Conservation (phyloP, 1,284 basidiomycete genomes). For the Macrocystidia cucumis region DNA sequence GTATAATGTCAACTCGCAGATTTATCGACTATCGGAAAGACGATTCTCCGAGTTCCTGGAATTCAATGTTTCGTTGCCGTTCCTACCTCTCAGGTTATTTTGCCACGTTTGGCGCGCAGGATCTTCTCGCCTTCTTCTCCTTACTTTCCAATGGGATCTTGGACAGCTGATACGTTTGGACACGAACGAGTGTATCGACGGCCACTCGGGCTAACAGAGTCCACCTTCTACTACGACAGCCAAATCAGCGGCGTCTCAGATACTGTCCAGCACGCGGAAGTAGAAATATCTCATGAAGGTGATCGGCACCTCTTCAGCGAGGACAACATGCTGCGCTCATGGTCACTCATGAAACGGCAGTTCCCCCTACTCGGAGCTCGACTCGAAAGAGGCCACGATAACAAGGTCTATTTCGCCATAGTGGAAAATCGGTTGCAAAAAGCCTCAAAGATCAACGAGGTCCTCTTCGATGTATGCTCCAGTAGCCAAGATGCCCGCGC, state of each 20-base stretch:
- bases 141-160: slow-evolving; percentile 1
- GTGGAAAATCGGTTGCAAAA: slow-evolving; percentile 20
- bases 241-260: slow-evolving; percentile 37
- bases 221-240: slow-evolving; percentile 37
- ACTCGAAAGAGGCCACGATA: slow-evolving; percentile 21
- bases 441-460: slow-evolving; percentile 22
- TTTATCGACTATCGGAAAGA: too few relatives aligned
- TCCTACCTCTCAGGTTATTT: too few relatives aligned
- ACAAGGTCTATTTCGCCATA: slow-evolving; percentile 30
- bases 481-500: slow-evolving; percentile 23
- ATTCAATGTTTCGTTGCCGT: too few relatives aligned
- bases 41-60: too few relatives aligned
- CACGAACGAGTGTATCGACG: slow-evolving; percentile 23
- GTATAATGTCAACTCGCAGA: too few relatives aligned
- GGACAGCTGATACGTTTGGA: not conserved
- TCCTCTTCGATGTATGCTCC: slow-evolving; percentile 20
- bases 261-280: slow-evolving; percentile 27
- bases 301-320: slow-evolving; percentile 10
- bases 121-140: not conserved
- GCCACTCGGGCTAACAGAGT: slow-evolving; percentile 31
- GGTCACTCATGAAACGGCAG: slow-evolving; percentile 33
- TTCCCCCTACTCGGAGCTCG: slow-evolving; percentile 39
- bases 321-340: slow-evolving; percentile 29
- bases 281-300: slow-evolving; percentile 16
- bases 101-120: too few relatives aligned